Base-by-base conservation (phyloP, 2,329 filamentous ascomycete species). In the Apiospora saccharicola region DNA sequence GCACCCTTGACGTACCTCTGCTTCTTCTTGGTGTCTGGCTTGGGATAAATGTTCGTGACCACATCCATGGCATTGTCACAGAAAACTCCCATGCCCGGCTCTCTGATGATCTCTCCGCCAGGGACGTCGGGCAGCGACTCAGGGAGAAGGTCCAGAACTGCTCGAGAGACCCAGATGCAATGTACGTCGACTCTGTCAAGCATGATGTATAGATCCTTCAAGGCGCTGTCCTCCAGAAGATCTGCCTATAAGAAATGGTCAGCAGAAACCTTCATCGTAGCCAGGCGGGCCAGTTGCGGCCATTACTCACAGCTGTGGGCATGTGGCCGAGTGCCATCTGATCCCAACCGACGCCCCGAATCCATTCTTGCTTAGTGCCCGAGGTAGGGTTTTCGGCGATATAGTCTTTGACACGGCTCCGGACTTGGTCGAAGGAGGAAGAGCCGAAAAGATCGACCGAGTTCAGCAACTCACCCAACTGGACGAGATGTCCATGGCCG, bases 31-130 rank as follows among this genome's bases (percentile, higher is more conserved):
- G 80, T 80, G 64, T 83, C 83, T 0, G 90, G 89, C 72, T 86
- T 86, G 1, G 91, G 90, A 83, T 90, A 91, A 24, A 88, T 76
- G 2, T 84, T 81, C 72, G 85, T 83, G 47, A 92, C 85, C 69
- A 91, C 80, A 61, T 91, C 89, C 87, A 93, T 92, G 34, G 91
- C 91, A 77, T 93, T 93, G 80, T 94, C 91, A 78, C 92, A 94
- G 76, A 93, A 93, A 13, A 93, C 91, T 57, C 92, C 91, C 76
- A 87, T 85, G 0, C 90, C 90, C 0, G 91, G 91, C 4, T 89
- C 82, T 43, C 86, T 85, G 19, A 91, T 80, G 14, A 93, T 87
- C 73, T 92, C 90, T 1, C 92, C 92, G 14, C 91, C 91, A 1
- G 90, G 89, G 1, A 91, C 79, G 71, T 88, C 85, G 1, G 86